Conservation (phyloP, 345 rosid genomes). For the Nasturtium officinale region DNA sequence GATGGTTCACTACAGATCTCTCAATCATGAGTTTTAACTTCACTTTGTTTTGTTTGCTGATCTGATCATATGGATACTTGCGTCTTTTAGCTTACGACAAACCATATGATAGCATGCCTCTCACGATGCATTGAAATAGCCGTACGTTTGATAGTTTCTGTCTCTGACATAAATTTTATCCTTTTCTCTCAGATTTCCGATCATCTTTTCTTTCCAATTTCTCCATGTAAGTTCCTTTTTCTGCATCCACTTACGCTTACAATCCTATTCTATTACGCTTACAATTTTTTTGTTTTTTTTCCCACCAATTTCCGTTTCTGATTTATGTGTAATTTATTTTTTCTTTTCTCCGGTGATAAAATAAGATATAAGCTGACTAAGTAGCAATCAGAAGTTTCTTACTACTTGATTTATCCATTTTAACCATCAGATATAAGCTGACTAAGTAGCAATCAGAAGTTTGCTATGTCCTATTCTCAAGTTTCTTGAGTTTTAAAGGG, state of each 20-base stretch:
- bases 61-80: neutral
- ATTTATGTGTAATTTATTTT: too few relatives aligned
- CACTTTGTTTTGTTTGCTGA: neutral
- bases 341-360: neutral
- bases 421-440: neutral
- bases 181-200: slow-evolving; percentile 3
- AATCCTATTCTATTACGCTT: too few relatives aligned
- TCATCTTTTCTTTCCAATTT: slow-evolving; percentile 20
- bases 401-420: neutral
- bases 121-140: neutral
- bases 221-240: slow-evolving; percentile 34
- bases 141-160: neutral
- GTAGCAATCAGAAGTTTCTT: too few relatives aligned
- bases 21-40: neutral
- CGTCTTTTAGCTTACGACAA: neutral
- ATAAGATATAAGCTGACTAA: too few relatives aligned
- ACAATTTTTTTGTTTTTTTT: neutral
- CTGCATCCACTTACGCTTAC: neutral
- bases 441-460: neutral
- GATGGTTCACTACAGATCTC: neutral
- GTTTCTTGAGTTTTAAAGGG: neutral
- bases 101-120: neutral
- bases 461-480: neutral
- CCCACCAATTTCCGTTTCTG: neutral
- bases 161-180: neutral